phyloP scores from a whole-genome alignment of 169 alveolate genomes.

The Cryptosporidium bovis region DNA sequence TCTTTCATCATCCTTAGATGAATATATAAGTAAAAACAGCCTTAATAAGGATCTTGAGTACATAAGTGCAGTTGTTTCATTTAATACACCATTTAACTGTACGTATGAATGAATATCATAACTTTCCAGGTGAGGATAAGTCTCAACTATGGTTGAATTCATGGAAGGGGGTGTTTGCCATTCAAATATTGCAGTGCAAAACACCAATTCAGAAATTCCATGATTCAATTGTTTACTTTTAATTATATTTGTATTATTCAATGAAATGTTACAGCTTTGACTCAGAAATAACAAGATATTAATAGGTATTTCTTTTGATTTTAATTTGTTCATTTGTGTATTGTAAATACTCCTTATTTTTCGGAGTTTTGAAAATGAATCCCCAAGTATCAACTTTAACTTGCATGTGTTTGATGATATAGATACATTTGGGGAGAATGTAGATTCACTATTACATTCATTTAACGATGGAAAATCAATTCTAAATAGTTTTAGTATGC shows the following conservation, averaged over 20 bases:
- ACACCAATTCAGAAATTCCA: slow-evolving; percentile 26
- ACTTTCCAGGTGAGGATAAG: slow-evolving; percentile 31
- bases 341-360: slow-evolving; percentile 1
- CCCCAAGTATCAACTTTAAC: slow-evolving; percentile 10
- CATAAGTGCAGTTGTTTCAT: slow-evolving; percentile 61
- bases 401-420: slow-evolving; percentile 55
- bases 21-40: slow-evolving; percentile 5
- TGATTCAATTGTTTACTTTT: slow-evolving; percentile 24
- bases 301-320: slow-evolving; percentile 6
- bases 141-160: slow-evolving; percentile 50
- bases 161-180: slow-evolving; percentile 63
- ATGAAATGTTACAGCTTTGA: slow-evolving; percentile 21
- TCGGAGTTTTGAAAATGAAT: slow-evolving; percentile 12
- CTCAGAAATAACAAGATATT: slow-evolving; percentile 15
- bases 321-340: slow-evolving; percentile 6
- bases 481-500: slow-evolving; percentile 43
- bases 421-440: slow-evolving; percentile 37
- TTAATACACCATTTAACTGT: slow-evolving; percentile 29
- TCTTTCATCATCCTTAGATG: background rate
- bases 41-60: slow-evolving; percentile 35
- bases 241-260: background rate
- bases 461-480: slow-evolving; percentile 32
- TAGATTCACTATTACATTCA: slow-evolving; percentile 29
- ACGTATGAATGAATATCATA: slow-evolving; percentile 55
- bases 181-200: slow-evolving; percentile 53